Evolutionary conservation across 2,329 filamentous ascomycete genomes (phyloP).

Genomic region (Lasiodiplodia sp.): DNA sequence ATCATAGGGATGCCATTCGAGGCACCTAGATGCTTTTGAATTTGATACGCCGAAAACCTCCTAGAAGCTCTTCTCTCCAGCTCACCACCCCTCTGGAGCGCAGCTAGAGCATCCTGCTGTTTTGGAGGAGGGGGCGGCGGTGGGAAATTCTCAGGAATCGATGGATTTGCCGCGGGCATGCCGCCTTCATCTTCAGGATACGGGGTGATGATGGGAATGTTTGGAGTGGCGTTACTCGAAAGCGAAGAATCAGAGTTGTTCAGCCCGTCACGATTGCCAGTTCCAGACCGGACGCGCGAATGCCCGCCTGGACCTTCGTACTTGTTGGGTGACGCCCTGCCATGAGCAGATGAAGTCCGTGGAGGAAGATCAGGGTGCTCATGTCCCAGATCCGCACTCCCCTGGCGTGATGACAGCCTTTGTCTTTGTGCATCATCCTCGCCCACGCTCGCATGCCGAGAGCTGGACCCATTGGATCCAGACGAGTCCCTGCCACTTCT

Average conservation of each 20-base stretch:
- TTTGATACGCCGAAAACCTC: slow-evolving; percentile 95
- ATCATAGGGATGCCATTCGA: slow-evolving; percentile 87
- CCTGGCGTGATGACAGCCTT: slow-evolving; percentile 49
- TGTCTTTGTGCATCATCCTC: slow-evolving; percentile 36
- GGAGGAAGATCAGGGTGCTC: slow-evolving; percentile 55
- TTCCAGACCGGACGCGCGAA: slow-evolving; percentile 38
- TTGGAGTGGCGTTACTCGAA: slow-evolving; percentile 79
- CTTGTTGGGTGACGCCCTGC: slow-evolving; percentile 54
- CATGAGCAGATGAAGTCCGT: slow-evolving; percentile 54
- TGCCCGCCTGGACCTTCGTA: slow-evolving; percentile 48
- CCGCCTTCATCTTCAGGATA: slow-evolving; percentile 68
- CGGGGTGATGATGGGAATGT: slow-evolving; percentile 75
- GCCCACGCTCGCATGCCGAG: slow-evolving; percentile 46
- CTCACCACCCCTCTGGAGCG: slow-evolving; percentile 89
- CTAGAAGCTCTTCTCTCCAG: slow-evolving; percentile 90
- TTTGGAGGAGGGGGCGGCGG: slow-evolving; percentile 80
- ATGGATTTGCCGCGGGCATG: slow-evolving; percentile 50
- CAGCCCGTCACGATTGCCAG: slow-evolving; percentile 37
- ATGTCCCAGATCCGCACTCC: slow-evolving; percentile 47
- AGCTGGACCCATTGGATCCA: slow-evolving; percentile 46
- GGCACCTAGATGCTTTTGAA: slow-evolving; percentile 88
- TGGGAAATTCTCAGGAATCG: slow-evolving; percentile 64
- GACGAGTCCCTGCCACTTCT: slow-evolving; percentile 59
- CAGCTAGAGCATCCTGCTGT: slow-evolving; percentile 87
- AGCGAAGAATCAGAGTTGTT: slow-evolving; percentile 61